Percentiles rank a stretch among this genome's conserved stretches.
phyloP scores from a whole-genome alignment of 2,329 filamentous ascomycete species.

The Tolypocladium amazonense region DNA sequence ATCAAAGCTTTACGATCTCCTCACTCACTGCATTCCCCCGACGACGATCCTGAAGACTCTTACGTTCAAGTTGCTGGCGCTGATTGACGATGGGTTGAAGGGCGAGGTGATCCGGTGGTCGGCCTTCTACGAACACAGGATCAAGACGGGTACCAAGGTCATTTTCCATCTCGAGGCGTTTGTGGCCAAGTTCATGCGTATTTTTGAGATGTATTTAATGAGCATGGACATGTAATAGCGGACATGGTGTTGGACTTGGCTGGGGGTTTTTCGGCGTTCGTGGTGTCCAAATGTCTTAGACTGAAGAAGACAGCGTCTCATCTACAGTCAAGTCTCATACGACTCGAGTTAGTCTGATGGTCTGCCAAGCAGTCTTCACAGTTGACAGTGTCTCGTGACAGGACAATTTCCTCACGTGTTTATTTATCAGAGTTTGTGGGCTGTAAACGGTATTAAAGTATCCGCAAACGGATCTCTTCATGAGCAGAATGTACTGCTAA shows the following conservation, averaged over 20 bases:
- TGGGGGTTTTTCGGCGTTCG: not conserved
- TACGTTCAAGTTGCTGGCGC: conserved; percentile 81
- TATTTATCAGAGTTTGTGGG: too few species aligned
- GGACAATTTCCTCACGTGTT: not conserved
- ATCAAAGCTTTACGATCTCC: conserved; percentile 89
- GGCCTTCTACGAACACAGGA: conserved; percentile 92
- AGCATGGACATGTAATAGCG: conserved; percentile 60
- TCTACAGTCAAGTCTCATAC: not conserved
- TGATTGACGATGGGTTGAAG: conserved; percentile 83
- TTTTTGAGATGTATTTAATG: conserved; percentile 86
- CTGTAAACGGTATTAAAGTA: too few species aligned
- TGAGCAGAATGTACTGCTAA: too few species aligned
- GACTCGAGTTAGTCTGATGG: not conserved
- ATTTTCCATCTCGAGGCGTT: conserved; percentile 98
- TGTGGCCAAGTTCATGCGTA: conserved; percentile 96
- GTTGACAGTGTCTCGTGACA: not conserved
- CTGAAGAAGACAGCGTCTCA: not conserved
- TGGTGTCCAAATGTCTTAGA: not conserved
- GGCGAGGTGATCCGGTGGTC: conserved; percentile 91
- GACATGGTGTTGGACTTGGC: not conserved
- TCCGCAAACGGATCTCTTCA: too few species aligned
- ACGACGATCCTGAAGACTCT: conserved; percentile 91
- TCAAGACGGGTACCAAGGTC: conserved; percentile 85
- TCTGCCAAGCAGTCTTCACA: not conserved
- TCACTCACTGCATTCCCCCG: conserved; percentile 93